Evolutionary conservation across 2,329 filamentous ascomycete species (phyloP).

Genomic region (Furcasterigmium furcatum): DNA sequence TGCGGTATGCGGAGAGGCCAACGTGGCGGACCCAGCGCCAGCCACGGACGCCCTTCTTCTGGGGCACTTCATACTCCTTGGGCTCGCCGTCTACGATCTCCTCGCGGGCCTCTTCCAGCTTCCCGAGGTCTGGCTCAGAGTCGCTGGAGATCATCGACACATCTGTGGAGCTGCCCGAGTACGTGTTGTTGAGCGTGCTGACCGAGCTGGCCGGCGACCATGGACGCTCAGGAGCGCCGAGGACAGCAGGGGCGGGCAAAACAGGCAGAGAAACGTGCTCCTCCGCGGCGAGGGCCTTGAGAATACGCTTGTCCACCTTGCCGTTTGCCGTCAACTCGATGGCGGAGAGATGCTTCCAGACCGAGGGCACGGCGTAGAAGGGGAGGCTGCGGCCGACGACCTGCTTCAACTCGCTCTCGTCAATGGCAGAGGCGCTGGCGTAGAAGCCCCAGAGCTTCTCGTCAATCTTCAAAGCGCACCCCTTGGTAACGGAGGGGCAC

Average conservation of each 20-base stretch:
- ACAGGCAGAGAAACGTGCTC: no score
- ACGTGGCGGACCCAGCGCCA: conserved; percentile 37
- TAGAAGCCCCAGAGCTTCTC: conserved; percentile 49
- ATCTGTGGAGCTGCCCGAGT: not conserved
- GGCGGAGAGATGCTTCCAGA: conserved; percentile 35
- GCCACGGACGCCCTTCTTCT: conserved; percentile 35
- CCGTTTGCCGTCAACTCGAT: conserved; percentile 53
- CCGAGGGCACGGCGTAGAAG: conserved; percentile 52
- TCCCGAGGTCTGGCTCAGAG: not conserved
- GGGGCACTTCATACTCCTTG: conserved; percentile 28
- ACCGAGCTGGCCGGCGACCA: not conserved
- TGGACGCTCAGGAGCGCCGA: not conserved
- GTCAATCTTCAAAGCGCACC: conserved; percentile 43
- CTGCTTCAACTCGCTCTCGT: conserved; percentile 31
- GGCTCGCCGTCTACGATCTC: conserved; percentile 8
- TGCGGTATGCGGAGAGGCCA: conserved; percentile 51
- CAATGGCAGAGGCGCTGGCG: conserved; percentile 25
- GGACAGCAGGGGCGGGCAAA: not conserved
- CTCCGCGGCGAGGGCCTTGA: conserved; percentile 28
- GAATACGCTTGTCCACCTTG: conserved; percentile 50
- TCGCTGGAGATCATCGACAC: not conserved
- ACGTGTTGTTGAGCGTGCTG: no score
- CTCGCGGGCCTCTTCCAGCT: conserved; percentile 10
- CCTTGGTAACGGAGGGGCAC: conserved; percentile 41
- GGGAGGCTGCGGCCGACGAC: conserved; percentile 41